phyloP scores from a whole-genome alignment of 371 early-diverging fungal species.

The Mucor piriformis region DNA sequence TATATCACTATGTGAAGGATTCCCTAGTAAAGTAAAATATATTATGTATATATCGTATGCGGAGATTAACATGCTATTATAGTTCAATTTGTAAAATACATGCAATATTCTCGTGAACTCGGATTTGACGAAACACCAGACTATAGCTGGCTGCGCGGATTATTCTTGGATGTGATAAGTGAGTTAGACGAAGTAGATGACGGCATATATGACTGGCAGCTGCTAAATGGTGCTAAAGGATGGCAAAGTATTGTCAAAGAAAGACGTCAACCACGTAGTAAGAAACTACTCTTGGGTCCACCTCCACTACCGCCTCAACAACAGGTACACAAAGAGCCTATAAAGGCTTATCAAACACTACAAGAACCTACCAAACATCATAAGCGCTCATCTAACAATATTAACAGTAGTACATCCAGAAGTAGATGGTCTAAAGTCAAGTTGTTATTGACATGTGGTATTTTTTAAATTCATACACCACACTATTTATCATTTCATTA shows the following conservation, averaged over 20 bases:
- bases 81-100: constrained; percentile 81
- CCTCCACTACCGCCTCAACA: not conserved
- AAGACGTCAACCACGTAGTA: not conserved
- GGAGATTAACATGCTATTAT: not conserved
- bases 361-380: constrained; percentile 3
- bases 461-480: not conserved
- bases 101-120: constrained; percentile 83
- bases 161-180: constrained; percentile 80
- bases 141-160: constrained; percentile 77
- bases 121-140: constrained; percentile 32
- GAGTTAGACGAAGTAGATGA: constrained; percentile 75
- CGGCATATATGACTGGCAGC: constrained; percentile 92
- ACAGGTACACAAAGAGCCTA: not conserved
- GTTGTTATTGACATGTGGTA: constrained; percentile 8
- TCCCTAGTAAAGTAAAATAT: constrained; percentile 52
- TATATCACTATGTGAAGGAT: constrained; percentile 74
- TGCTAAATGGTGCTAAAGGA: constrained; percentile 51
- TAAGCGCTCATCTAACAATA: not conserved
- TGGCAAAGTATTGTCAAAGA: constrained; percentile 33
- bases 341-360: constrained; percentile 1
- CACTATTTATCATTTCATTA: not conserved
- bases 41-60: not conserved
- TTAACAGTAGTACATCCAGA: not conserved
- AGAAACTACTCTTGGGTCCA: not conserved
- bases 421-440: constrained; percentile 8